These are phyloP conservation scores for Reutealis trisperma DNA, from an alignment of 345 rosid species.

Conservation along the genomic window DNA sequence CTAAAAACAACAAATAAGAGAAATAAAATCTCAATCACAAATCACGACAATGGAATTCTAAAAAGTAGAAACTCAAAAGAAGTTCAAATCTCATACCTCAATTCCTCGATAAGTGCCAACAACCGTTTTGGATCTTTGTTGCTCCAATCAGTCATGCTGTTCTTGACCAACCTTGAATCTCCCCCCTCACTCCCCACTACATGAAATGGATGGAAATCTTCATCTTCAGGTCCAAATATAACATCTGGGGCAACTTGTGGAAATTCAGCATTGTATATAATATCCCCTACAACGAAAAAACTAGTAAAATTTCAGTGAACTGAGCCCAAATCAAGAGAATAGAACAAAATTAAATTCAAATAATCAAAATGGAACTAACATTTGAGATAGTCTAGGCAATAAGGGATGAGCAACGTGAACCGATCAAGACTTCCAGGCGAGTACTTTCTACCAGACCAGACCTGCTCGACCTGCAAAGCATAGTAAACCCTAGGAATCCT, in stretches of 20 bases:
- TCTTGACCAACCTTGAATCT: conserved; percentile 27
- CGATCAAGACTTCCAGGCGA: conserved; percentile 65
- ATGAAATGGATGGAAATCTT: conserved; percentile 62
- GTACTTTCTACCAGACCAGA: conserved; percentile 74
- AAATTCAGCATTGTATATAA: conserved; percentile 77
- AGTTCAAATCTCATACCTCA: conserved; percentile 50
- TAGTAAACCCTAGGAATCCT: neutral
- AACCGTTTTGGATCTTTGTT: conserved; percentile 65
- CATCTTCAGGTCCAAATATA: conserved; percentile 81
- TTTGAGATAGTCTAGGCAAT: conserved; percentile 75
- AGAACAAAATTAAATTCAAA: neutral
- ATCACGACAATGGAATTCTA: neutral
- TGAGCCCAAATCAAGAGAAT: neutral
- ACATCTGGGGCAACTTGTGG: conserved; percentile 77
- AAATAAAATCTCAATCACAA: neutral
- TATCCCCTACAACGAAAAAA: conserved; percentile 63
- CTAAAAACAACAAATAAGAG: conserved; percentile 32
- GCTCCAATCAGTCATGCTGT: conserved; percentile 64
- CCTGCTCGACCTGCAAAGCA: conserved; percentile 73
- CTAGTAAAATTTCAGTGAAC: neutral
- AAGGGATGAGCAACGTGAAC: conserved; percentile 84
- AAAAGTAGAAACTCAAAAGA: conserved; percentile 7
- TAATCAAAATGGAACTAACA: conserved; percentile 46
- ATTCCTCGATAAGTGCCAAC: conserved; percentile 60
- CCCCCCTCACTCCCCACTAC: conserved; percentile 33